Conservation (phyloP, 805 yeast species). For the Suhomyces pyralidae region DNA sequence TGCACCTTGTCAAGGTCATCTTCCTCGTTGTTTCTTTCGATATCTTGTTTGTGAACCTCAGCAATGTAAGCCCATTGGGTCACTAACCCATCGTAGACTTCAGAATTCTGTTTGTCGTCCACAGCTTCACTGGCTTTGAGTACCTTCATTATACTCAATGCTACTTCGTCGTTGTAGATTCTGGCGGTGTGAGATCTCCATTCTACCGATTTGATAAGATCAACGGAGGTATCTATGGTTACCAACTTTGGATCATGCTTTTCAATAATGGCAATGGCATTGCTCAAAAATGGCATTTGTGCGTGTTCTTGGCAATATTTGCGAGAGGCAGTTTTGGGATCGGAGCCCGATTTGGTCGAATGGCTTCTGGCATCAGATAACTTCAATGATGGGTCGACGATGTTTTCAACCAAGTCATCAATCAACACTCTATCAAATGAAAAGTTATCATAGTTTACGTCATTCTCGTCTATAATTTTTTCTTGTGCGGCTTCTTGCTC, state of each 20-base stretch:
- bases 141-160: conserved; percentile 50
- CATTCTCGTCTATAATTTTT: conserved; percentile 3
- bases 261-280: conserved; percentile 39
- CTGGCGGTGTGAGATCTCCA: conserved; percentile 59
- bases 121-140: conserved; percentile 8
- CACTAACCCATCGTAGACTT: conserved; percentile 51
- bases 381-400: conserved; percentile 65
- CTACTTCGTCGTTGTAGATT: conserved; percentile 69
- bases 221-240: conserved; percentile 24
- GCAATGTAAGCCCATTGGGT: conserved; percentile 69
- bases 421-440: conserved; percentile 38
- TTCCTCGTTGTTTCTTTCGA: conserved; percentile 46
- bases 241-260: conserved; percentile 37
- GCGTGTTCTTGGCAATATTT: conserved; percentile 21
- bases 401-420: conserved; percentile 53
- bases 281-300: conserved; percentile 31
- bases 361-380: conserved; percentile 48
- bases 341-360: conserved; percentile 6
- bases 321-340: conserved; percentile 9
- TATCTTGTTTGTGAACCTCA: conserved; percentile 54
- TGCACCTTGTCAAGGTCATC: conserved; percentile 60
- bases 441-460: conserved; percentile 16
- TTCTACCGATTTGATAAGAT: conserved; percentile 32
- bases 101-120: conserved; percentile 14
- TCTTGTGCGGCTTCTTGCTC: background rate